These are phyloP conservation scores for Panicum hallii DNA, from an alignment of 202 grass and related monocot genomes.

Conservation along the genomic window DNA sequence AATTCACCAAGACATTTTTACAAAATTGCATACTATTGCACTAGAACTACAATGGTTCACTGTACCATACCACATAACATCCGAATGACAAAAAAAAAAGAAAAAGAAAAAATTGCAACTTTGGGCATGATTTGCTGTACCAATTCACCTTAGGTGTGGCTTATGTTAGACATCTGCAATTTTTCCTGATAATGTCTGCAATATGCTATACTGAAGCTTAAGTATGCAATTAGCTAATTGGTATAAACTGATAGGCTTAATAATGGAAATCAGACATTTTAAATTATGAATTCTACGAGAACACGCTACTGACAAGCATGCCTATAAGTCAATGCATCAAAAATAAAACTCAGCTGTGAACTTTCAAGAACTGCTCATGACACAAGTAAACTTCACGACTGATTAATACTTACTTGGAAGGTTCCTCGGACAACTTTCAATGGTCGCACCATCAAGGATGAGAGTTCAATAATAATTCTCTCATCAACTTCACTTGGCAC, in stretches of 20 bases:
- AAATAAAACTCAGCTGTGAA: constrained; percentile 23
- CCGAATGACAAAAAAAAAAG: no score
- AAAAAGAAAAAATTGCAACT: background rate
- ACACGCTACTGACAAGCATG: background rate
- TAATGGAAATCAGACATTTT: constrained; percentile 4
- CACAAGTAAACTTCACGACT: constrained; percentile 31
- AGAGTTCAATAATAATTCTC: constrained; percentile 93
- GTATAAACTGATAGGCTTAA: constrained; percentile 9
- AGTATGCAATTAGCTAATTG: background rate
- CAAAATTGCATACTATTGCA: background rate
- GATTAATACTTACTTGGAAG: constrained; percentile 80
- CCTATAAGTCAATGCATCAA: constrained; percentile 16
- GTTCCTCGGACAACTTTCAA: constrained; percentile 93
- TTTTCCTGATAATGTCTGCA: background rate
- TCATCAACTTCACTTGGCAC: constrained; percentile 86
- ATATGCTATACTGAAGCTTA: constrained; percentile 17
- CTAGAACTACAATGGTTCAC: background rate
- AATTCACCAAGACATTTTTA: background rate
- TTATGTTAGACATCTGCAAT: constrained; percentile 10
- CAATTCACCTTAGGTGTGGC: constrained; percentile 13
- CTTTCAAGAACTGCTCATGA: constrained; percentile 22
- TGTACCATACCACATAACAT: background rate
- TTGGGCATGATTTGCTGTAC: constrained; percentile 21
- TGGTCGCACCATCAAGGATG: constrained; percentile 91
- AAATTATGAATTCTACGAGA: constrained; percentile 13